Base-by-base conservation (phyloP, 495 filamentous ascomycete genomes). In the Margaritispora aquatica region DNA sequence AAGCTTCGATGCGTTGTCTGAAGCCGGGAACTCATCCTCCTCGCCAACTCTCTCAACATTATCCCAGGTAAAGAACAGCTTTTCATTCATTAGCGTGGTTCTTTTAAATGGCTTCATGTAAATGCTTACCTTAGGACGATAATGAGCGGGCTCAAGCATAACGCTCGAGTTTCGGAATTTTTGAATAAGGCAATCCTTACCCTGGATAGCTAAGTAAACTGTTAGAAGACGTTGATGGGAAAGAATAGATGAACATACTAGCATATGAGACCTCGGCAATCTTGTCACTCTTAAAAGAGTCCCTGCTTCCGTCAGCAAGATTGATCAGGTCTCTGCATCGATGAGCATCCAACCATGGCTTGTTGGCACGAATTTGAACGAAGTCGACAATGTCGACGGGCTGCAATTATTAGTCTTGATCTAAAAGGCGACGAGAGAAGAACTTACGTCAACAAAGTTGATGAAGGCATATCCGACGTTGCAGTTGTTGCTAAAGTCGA, bases 401-500 rank as follows among this genome's bases (percentile, higher is more conserved):
- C 86, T 90, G n/a, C 54, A 57, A n/a, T n/a, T n/a, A n/a, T n/a
- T n/a, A n/a, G n/a, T n/a, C n/a, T n/a, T n/a, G n/a, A n/a, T n/a
- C n/a, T n/a, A n/a, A n/a, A n/a, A n/a, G n/a, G n/a, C n/a, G n/a
- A n/a, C n/a, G n/a, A n/a, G n/a, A n/a, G n/a, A n/a, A n/a, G n/a
- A 3, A 75, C 84, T 80, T 66, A 92, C 87, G 70, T 90, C 83
- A 48, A 83, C 82, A 66, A 98, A 96, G 69, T 98, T 97, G 72
- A 98, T 89, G 74, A 98, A 98, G 0, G 92, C 94, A 77, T 98
- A 98, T 58, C 94, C 94, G 58, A 98, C 94, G 71, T 92, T 97
- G 64, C 71, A 63, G 7, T 1, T 22, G 22, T 66, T 20, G 46
- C 84, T 82, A 67, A 95, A 95, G 69, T 95, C 90, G 70, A 97